Evolutionary conservation across 1,284 basidiomycete species (phyloP).

Genomic region (Hymenochaete sp.): DNA sequence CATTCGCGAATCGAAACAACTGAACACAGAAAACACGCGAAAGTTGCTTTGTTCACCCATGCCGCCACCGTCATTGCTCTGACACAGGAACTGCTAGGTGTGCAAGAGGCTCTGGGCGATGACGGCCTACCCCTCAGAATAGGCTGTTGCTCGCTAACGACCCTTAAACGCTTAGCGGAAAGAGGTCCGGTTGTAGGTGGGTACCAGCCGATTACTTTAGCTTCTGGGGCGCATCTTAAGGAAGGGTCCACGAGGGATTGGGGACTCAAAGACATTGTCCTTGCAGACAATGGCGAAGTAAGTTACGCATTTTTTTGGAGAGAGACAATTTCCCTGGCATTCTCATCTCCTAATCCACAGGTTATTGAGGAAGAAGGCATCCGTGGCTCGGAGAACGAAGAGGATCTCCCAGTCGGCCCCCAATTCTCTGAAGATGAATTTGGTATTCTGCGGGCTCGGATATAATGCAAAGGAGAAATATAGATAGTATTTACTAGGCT

Average conservation of each 20-base stretch:
- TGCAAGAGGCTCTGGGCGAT: no score
- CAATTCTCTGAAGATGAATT: constrained; percentile 30
- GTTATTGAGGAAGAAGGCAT: constrained; percentile 55
- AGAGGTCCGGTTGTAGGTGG: constrained; percentile 28
- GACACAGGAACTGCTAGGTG: constrained; percentile 48
- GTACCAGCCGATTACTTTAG: constrained; percentile 43
- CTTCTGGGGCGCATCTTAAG: constrained; percentile 49
- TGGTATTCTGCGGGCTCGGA: constrained; percentile 23
- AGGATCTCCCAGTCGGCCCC: constrained; percentile 45
- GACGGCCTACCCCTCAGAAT: constrained; percentile 43
- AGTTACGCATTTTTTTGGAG: constrained; percentile 12
- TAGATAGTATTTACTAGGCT: not conserved
- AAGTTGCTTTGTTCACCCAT: constrained; percentile 66
- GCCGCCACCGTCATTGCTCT: constrained; percentile 74
- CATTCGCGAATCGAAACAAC: constrained; percentile 40
- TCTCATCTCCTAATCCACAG: constrained; percentile 26
- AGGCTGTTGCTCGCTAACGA: constrained; percentile 63
- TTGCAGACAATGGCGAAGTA: constrained; percentile 43
- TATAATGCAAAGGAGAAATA: constrained; percentile 28
- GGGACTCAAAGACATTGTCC: constrained; percentile 64
- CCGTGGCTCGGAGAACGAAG: constrained; percentile 51
- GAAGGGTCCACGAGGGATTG: constrained; percentile 63
- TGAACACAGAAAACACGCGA: constrained; percentile 34
- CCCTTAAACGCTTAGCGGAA: constrained; percentile 30
- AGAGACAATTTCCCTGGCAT: not conserved